Conservation (phyloP, 1,284 basidiomycete genomes). For the Cryptococcus wingfieldii region DNA sequence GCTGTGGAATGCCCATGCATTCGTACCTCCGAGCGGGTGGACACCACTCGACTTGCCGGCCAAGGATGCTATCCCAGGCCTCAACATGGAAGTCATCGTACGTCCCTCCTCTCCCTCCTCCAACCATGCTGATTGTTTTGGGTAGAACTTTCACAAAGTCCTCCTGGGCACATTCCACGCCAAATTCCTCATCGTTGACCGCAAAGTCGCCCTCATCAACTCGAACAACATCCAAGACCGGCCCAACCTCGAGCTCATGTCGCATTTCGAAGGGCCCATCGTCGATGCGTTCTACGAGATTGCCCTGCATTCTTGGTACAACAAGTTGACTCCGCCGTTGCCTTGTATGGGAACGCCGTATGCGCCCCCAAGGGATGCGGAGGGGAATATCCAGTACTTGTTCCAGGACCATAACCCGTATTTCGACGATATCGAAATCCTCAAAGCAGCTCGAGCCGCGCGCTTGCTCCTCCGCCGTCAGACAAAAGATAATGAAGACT, state of each 20-base stretch:
- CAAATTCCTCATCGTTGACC: slow-evolving; percentile 70
- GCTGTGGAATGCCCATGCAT: slow-evolving; percentile 57
- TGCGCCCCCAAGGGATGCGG: slow-evolving; percentile 39
- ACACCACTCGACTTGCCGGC: slow-evolving; percentile 58
- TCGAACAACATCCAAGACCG: slow-evolving; percentile 71
- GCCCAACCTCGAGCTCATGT: slow-evolving; percentile 65
- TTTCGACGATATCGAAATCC: slow-evolving; percentile 51
- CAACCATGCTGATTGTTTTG: background rate
- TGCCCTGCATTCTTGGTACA: slow-evolving; percentile 64
- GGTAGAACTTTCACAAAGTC: slow-evolving; percentile 53
- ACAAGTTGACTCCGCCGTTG: slow-evolving; percentile 58
- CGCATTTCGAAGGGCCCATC: slow-evolving; percentile 63
- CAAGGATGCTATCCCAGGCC: slow-evolving; percentile 58
- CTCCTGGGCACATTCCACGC: slow-evolving; percentile 71
- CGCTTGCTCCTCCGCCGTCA: slow-evolving; percentile 47
- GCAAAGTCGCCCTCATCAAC: slow-evolving; percentile 66
- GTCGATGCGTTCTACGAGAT: slow-evolving; percentile 71
- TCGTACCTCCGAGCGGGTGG: slow-evolving; percentile 56
- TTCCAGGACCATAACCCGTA: slow-evolving; percentile 57
- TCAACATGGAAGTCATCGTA: slow-evolving; percentile 60
- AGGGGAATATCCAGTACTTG: slow-evolving; percentile 46
- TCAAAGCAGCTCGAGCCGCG: slow-evolving; percentile 52
- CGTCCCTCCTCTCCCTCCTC: slow-evolving; percentile 11
- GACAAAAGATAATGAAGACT: slow-evolving; percentile 39
- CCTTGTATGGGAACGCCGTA: slow-evolving; percentile 54